Evolutionary conservation across 192 early-diverging fungal species (phyloP).

Genomic region (Gamsiella multidivaricata): DNA sequence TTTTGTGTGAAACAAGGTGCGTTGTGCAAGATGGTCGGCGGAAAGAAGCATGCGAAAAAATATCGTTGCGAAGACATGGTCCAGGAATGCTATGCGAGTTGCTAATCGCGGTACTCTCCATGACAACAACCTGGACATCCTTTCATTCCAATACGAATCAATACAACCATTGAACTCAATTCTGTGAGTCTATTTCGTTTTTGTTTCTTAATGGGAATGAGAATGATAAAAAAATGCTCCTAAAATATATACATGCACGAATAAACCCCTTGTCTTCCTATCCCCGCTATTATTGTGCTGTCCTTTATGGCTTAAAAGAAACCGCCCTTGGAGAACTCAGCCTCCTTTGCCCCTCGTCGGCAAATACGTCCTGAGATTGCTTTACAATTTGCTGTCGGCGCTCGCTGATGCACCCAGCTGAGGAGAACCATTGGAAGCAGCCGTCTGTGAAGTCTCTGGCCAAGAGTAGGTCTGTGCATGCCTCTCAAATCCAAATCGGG

Average conservation of each 20-base stretch:
- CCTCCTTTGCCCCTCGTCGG: too few relatives aligned
- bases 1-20: too few relatives aligned
- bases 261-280: background rate
- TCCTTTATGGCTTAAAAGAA: background rate
- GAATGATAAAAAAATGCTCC: background rate
- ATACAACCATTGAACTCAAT: too few relatives aligned
- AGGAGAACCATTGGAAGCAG: background rate
- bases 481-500: slow-evolving; percentile 64
- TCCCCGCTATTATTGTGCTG: background rate
- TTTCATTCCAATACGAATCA: too few relatives aligned
- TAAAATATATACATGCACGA: background rate
- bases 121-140: too few relatives aligned
- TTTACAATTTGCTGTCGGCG: slow-evolving; percentile 32
- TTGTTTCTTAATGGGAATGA: background rate
- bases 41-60: too few relatives aligned
- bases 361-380: background rate
- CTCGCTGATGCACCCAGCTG: background rate
- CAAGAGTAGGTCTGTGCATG: slow-evolving; percentile 56
- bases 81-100: too few relatives aligned
- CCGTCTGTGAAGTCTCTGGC: slow-evolving; percentile 55
- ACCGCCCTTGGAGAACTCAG: too few relatives aligned
- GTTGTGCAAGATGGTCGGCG: too few relatives aligned
- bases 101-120: too few relatives aligned
- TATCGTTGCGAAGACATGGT: too few relatives aligned
- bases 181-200: too few relatives aligned